These are phyloP conservation scores for Marasmius fiardii DNA, from an alignment of 1,284 basidiomycete genomes.

Conservation along the genomic window DNA sequence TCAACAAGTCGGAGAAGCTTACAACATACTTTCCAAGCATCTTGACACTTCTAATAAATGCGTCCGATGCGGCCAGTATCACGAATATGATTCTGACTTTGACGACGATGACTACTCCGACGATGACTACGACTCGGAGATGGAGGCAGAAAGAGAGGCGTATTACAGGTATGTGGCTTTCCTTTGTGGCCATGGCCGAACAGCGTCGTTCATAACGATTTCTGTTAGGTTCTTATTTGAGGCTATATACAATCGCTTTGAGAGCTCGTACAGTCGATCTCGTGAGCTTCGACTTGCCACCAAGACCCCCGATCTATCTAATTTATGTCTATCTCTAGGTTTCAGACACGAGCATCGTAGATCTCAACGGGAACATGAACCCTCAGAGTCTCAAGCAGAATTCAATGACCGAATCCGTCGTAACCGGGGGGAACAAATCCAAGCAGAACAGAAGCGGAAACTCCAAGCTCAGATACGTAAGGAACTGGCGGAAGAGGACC, in stretches of 20 bases:
- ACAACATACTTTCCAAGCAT: conserved; percentile 55
- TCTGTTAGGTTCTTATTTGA: conserved; percentile 43
- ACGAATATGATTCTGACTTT: conserved; percentile 24
- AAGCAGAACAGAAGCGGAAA: conserved; percentile 47
- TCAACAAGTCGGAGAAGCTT: conserved; percentile 65
- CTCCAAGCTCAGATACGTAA: conserved; percentile 43
- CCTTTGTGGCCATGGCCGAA: background rate
- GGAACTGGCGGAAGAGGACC: conserved; percentile 42
- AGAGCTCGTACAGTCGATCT: conserved; percentile 24
- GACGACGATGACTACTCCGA: conserved; percentile 33
- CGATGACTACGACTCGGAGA: conserved; percentile 28
- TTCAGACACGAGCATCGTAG: conserved; percentile 14
- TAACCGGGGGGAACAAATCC: conserved; percentile 48
- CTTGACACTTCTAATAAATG: conserved; percentile 33
- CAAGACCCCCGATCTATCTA: conserved; percentile 1
- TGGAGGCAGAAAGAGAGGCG: conserved; percentile 11
- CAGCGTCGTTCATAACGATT: background rate
- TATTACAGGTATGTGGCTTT: background rate
- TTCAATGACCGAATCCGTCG: conserved; percentile 48
- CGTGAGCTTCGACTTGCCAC: conserved; percentile 28
- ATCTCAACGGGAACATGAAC: background rate
- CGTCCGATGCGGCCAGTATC: conserved; percentile 9
- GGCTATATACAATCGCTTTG: conserved; percentile 38
- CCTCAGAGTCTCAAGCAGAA: conserved; percentile 43
- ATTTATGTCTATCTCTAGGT: conserved; percentile 9